Conservation (phyloP, 805 yeast genomes). For the Kregervanrija fluxuum region DNA sequence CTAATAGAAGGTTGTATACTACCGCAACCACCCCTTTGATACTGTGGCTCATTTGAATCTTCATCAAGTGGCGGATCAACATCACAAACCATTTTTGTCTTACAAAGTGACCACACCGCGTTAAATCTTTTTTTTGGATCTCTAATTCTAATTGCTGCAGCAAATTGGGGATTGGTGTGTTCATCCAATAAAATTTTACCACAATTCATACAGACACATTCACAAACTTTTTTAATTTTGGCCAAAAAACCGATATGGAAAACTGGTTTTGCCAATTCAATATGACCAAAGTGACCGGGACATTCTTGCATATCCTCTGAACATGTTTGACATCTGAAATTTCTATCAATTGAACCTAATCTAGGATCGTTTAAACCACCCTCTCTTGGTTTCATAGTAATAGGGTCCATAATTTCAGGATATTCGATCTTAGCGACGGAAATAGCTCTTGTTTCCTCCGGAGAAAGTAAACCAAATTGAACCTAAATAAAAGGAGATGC, state of each 20-base stretch:
- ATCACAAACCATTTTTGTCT: slow-evolving; percentile 91
- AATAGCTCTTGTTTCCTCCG: slow-evolving; percentile 95
- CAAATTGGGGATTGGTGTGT: slow-evolving; percentile 62
- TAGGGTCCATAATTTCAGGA: slow-evolving; percentile 99
- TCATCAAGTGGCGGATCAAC: slow-evolving; percentile 72
- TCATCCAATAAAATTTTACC: slow-evolving; percentile 91
- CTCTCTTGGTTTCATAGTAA: slow-evolving; percentile 88
- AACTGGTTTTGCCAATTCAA: slow-evolving; percentile 96
- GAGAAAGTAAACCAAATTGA: slow-evolving; percentile 95
- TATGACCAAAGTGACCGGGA: slow-evolving; percentile 99
- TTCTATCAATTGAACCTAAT: slow-evolving; percentile 93
- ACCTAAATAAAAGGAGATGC: slow-evolving; percentile 34
- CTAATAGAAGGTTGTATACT: slow-evolving; percentile 93
- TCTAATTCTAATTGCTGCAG: slow-evolving; percentile 78
- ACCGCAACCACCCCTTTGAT: slow-evolving; percentile 92
- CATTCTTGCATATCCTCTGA: slow-evolving; percentile 99
- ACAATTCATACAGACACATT: slow-evolving; percentile 97
- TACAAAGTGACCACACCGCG: slow-evolving; percentile 92
- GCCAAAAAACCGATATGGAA: slow-evolving; percentile 95
- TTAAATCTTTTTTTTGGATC: slow-evolving; percentile 95
- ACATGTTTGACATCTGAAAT: slow-evolving; percentile 97
- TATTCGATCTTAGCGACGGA: slow-evolving; percentile 97
- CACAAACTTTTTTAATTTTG: slow-evolving; percentile 91
- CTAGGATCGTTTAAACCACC: slow-evolving; percentile 98
- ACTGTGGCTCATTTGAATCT: slow-evolving; percentile 30